Base-by-base conservation (phyloP, 441 rosid species). In the Gossypium gossypioides region DNA sequence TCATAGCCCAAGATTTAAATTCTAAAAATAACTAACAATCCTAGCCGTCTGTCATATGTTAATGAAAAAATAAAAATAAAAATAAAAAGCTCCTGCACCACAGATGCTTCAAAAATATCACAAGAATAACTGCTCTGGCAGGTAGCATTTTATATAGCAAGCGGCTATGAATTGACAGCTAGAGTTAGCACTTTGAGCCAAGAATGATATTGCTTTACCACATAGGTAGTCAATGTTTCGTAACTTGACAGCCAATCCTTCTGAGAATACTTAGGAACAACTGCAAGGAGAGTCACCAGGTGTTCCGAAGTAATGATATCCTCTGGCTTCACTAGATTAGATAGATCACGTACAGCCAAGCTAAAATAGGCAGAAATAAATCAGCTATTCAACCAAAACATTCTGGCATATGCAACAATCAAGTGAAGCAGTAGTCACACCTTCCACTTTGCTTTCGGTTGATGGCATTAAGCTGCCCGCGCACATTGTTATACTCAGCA, bases 301-400 rank as follows among this genome's bases (percentile, higher is more conserved):
- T 96, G 89, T 76, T 96, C 99, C 48, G 99, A 93, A 34, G 76
- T 64, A 52, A 96, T 67, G 68, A 96, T 84, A 85, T 96, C 98
- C 78, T 86, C 96, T 27, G 94, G 91, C 81, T 96, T 93, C 73
- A 96, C 99, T 75, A 93, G 77, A 86, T 78, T 86, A 58, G 99
- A 93, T 67, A 93, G 92, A 84, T 96, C 99, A 81, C 98, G 96
- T 73, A 96, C 98, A 77, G 99, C 98, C 84, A 96, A 89, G 85
- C 99, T 96, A 95, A 80, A 79, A 79, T 65, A 66, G 58, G 71
- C 21, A 78, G 58, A 75, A 37, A 18, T 22, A 18, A 66, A 74
- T 79, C 79, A 76, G 69, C 72, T 44, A 65, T 58, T 64, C 54
- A 68, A 73, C 16, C 21, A n/a, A 22, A 48, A 46, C 34, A 27